A percentile compares a stretch with the other conserved stretches of the same genome.
These are phyloP conservation scores for Nicotiana attenuata DNA, from an alignment of 257 asterid species.

Conservation along the genomic window DNA sequence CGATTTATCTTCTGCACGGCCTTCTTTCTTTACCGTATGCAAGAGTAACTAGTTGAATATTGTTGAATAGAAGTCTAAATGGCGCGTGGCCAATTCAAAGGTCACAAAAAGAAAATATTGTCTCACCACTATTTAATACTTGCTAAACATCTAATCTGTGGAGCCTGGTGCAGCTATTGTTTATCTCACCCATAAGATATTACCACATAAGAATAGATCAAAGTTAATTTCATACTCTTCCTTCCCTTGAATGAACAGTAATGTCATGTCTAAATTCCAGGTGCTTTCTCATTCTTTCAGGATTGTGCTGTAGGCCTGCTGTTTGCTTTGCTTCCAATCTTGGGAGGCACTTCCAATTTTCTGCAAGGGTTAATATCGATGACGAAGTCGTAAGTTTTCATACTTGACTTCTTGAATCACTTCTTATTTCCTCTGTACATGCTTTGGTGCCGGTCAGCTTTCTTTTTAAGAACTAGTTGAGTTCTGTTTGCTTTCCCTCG, in stretches of 20 bases:
- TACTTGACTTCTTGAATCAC: neutral
- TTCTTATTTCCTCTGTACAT: neutral
- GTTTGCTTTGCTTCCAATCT: conserved; percentile 94
- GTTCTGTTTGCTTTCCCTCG: neutral
- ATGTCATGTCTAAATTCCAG: neutral
- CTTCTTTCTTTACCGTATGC: conserved; percentile 5
- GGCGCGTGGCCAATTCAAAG: neutral
- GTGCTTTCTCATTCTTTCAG: conserved; percentile 35
- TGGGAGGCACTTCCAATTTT: conserved; percentile 95
- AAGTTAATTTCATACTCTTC: neutral
- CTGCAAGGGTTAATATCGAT: conserved; percentile 90
- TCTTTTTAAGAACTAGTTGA: neutral
- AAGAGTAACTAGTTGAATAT: neutral
- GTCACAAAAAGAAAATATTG: neutral
- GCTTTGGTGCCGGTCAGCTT: neutral
- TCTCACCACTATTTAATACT: neutral
- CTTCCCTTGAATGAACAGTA: neutral
- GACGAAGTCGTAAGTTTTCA: conserved; percentile 81
- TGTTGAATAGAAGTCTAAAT: neutral
- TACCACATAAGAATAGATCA: neutral
- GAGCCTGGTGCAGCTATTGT: neutral
- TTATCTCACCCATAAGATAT: neutral
- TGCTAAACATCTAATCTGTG: neutral
- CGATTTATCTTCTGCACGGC: conserved; percentile 10
- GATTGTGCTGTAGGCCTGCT: conserved; percentile 99